A percentile compares a stretch with the other conserved stretches of the same genome.
Evolutionary conservation across 805 yeast genomes (phyloP).

Genomic region (Ogataea kodamae): DNA sequence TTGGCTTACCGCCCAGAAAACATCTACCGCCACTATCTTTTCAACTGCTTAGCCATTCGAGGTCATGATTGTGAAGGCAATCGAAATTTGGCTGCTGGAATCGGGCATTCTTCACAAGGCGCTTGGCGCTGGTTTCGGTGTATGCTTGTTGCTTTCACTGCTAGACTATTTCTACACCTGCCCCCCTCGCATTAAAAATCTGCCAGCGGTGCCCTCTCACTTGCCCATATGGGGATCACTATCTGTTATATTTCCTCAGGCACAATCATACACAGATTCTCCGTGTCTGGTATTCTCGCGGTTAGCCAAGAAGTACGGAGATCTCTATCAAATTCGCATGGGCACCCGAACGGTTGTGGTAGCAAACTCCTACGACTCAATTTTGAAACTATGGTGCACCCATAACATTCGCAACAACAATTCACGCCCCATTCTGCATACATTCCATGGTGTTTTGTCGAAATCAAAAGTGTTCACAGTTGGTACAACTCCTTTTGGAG

Average conservation of each 20-base stretch:
- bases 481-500: slow-evolving; percentile 62
- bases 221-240: slow-evolving; percentile 30
- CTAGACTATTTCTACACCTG: slow-evolving; percentile 9
- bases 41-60: slow-evolving; percentile 1
- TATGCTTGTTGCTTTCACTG: slow-evolving; percentile 1
- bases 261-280: slow-evolving; percentile 17
- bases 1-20: slow-evolving; percentile 10
- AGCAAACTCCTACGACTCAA: slow-evolving; percentile 61
- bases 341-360: slow-evolving; percentile 58
- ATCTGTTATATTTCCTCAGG: slow-evolving; percentile 25
- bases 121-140: too few relatives aligned
- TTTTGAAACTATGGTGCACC: slow-evolving; percentile 49
- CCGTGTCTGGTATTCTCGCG: slow-evolving; percentile 48
- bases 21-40: slow-evolving; percentile 6
- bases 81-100: background rate
- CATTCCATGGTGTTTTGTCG: slow-evolving; percentile 64
- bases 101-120: too few relatives aligned
- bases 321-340: slow-evolving; percentile 58
- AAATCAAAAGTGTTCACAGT: slow-evolving; percentile 55
- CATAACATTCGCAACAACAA: slow-evolving; percentile 47
- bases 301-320: slow-evolving; percentile 44
- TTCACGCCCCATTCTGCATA: slow-evolving; percentile 63
- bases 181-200: slow-evolving; percentile 17
- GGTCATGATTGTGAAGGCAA: slow-evolving; percentile 2
- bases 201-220: slow-evolving; percentile 19